Evolutionary conservation across 2,329 filamentous ascomycete species (phyloP), one percentile per base, ranked within the genome.

Genomic region (Beauveria caledonica): DNA sequence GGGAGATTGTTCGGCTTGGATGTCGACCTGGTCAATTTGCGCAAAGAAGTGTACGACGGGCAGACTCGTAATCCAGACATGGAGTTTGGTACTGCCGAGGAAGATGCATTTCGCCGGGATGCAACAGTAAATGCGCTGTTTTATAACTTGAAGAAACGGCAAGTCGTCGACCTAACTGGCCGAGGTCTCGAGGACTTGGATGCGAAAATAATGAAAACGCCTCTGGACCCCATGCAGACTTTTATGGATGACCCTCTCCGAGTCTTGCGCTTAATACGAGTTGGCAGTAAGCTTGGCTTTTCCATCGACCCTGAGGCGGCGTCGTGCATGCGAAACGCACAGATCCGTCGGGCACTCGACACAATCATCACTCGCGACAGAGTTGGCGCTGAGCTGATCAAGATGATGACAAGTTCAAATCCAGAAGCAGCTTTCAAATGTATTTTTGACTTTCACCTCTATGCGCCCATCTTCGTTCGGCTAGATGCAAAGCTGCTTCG

Each of bases 211-310:
- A 63, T 65, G 60, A 56, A 54, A 33, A 65, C 64, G 27, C 64
- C 64, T 19, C 60, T 65, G 3, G 59, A 63, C 6, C 62, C 64
- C 11, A 46, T 33, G 9, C 60, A 62, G 44, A 65, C 63, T 0
- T 62, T 65, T 6, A 62, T 63, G 62, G 64, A 65, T 45, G 63
- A 65, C 42, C 64, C 64, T 4, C n/a, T 65, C 29, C 46, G 63
- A 8, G 63, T 63, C 7, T 57, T 64, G 9, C 58, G 64, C 7
- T 45, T 65, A 6, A 63, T 65, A 5, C 40, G 63, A 1, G 48
- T 65, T 19, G 59, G 25, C 19, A 60, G 62, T 11, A 62, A 56
- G 42, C 63, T 65, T 7, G 50, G 56, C 19, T 65, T 63, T 15
- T 27, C 55, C 5, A 61, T 65, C 4, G 60, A 62, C 19, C 29